Conservation (phyloP, 192 early-diverging fungal species). For the Mortierella alpina region DNA sequence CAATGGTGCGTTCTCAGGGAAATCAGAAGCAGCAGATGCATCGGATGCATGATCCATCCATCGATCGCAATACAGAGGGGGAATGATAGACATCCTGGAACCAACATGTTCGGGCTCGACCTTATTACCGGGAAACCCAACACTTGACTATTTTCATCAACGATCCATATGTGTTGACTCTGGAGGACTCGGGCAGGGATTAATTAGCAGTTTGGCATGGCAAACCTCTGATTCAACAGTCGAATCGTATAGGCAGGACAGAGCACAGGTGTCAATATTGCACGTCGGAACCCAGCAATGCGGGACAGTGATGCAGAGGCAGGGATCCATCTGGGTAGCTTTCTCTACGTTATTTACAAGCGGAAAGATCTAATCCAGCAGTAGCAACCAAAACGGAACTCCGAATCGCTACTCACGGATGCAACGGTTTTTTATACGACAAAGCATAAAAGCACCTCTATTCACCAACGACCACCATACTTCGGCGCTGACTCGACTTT, state of each 20-base stretch:
- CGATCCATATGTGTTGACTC: background rate
- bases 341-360: no score
- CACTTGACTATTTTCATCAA: background rate
- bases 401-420: no score
- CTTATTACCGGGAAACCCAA: no score
- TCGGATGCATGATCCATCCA: constrained; percentile 15
- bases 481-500: background rate
- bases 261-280: no score
- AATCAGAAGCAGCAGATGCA: constrained; percentile 2
- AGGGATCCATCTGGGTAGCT: background rate
- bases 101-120: no score
- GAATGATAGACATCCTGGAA: no score
- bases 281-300: background rate
- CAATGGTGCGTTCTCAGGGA: background rate
- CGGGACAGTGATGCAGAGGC: background rate
- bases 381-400: no score
- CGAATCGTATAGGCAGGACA: no score
- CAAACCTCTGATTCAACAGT: constrained; percentile 23
- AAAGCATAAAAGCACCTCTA: no score
- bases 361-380: no score
- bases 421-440: no score
- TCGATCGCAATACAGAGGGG: background rate
- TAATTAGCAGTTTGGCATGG: background rate
- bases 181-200: background rate
- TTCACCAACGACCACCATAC: no score